Base-by-base conservation (phyloP, 257 asterid genomes). In the Fraxinus excelsior region DNA sequence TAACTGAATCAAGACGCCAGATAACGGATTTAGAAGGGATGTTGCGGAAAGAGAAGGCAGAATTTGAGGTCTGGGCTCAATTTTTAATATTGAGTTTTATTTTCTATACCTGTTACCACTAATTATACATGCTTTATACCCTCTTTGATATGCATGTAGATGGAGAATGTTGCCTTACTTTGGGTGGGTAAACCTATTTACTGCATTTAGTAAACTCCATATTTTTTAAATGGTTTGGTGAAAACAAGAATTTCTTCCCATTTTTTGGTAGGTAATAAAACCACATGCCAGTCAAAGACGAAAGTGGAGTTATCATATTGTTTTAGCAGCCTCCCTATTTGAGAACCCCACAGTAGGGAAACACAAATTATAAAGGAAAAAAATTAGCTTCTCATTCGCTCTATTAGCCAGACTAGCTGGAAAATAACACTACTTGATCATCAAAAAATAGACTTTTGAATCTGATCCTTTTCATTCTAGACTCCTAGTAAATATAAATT, bases 31-130 rank as follows among this genome's bases (percentile, higher is more conserved):
- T 91, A 38, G 97, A 91, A 86, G 91, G 75, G 74, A 87, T 88
- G 84, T 72, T 91, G 80, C 96, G 88, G 89, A 89, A 84, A 74
- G 97, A 93, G 90, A 95, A 90, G 88, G 83, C 81, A 37, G 94
- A 93, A 84, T 95, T 93, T 87, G 92, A 90, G 96, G 99, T 91
- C 44, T 82, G 78, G 29, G 13, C 28, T 80, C 78, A 73, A 71
- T 80, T 80, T 79, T 40, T 69, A 70, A 81, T 78, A 74, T 75
- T 35, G 67, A 77, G 49, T 37, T 77, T 44, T 51, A 28, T 80
- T 75, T 79, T 34, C 68, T n/a, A 16, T 37, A 23, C 32, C 42
- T 44, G 10, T 42, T 18, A 26, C 29, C 58, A 28, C 79, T 64
- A 37, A 46, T 66, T 71, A 25, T 49, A 31, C 65, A 25, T 74